phyloP scores from a whole-genome alignment of 768 basidiomycete genomes.

The Rhizopogon rudus region DNA sequence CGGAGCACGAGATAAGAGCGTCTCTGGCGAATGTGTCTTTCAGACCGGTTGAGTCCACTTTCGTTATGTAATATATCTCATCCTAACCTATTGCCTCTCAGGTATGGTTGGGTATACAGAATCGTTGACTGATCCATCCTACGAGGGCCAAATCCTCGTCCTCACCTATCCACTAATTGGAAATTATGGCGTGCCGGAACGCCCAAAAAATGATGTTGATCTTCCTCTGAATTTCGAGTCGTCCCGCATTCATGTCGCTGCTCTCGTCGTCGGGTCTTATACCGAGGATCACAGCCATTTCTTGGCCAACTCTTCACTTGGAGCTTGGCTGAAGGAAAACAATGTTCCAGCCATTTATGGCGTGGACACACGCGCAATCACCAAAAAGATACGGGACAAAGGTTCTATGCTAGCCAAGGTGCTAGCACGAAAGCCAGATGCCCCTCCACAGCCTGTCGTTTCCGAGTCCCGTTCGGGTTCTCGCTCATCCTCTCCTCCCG shows the following conservation, averaged over 20 bases:
- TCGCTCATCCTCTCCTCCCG: slow-evolving; percentile 50
- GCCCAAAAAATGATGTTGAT: slow-evolving; percentile 42
- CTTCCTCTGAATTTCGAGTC: slow-evolving; percentile 87
- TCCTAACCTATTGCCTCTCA: slow-evolving; percentile 29
- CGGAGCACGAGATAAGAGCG: slow-evolving; percentile 85
- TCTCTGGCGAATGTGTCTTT: slow-evolving; percentile 98
- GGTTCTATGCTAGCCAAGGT: slow-evolving; percentile 89
- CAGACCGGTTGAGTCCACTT: slow-evolving; percentile 77
- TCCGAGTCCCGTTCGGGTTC: slow-evolving; percentile 37
- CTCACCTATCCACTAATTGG: slow-evolving; percentile 96
- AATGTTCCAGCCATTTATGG: slow-evolving; percentile 93
- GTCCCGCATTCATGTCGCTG: slow-evolving; percentile 89
- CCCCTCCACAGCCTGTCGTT: slow-evolving; percentile 29
- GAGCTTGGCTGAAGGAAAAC: slow-evolving; percentile 92
- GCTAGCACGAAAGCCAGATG: slow-evolving; percentile 55
- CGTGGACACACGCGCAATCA: slow-evolving; percentile 93
- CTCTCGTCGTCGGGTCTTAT: slow-evolving; percentile 89
- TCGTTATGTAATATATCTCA: slow-evolving; percentile 3
- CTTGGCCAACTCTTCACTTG: slow-evolving; percentile 83
- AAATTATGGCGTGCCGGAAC: slow-evolving; percentile 93
- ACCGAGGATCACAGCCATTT: slow-evolving; percentile 94
- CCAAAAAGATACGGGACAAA: slow-evolving; percentile 93
- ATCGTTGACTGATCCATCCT: slow-evolving; percentile 96
- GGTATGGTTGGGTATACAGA: slow-evolving; percentile 99
- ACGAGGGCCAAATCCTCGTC: slow-evolving; percentile 96